Base-by-base conservation (phyloP, 768 basidiomycete genomes). In the Pleurotus djamor region DNA sequence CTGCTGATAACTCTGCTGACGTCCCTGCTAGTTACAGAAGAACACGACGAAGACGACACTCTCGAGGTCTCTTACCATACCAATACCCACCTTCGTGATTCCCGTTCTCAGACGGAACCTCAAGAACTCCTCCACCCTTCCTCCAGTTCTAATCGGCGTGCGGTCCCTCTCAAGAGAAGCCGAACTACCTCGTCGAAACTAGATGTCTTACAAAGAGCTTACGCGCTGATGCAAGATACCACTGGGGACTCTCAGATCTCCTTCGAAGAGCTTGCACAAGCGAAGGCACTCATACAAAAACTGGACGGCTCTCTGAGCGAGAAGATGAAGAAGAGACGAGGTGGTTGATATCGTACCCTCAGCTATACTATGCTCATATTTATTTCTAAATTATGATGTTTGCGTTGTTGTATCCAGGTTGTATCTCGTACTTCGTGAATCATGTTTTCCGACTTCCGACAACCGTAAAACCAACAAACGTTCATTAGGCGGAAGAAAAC, bases 271-370 rank as follows among this genome's bases (percentile, higher is more conserved):
- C 73, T 86, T 12, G 62, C 80, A 12, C 76, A 77, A 32, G 82
- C 81, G 7, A 75, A 77, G 14, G 71, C 65, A 37, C 63, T 84
- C 34, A 76, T 80, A 4, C 75, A 80, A 61, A 72, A 76, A 63
- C 79, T 86, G 14, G 77, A 79, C 41, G 69, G 72, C 13, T 72
- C 72, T 34, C 63, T 85, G 60, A 80, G 76, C 34, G 79, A 80
- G 60, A 74, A 79, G 63, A 72, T 84, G 65, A 67, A 67, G 45
- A 74, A 71, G 62, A 77, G 74, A 63, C 59, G 21, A 28, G 21
- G 21, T 28, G 21, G 1, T 28, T 28, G 21, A 28, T 28, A 28
- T 28, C 3, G 21, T 3, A 28, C 21, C 21, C 21, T 28, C n/a
- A n/a, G n/a, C n/a, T n/a, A n/a, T n/a, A n/a, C n/a, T n/a, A n/a